These are phyloP conservation scores for Quercus lobata DNA, from an alignment of 331 rosid species.

Conservation along the genomic window DNA sequence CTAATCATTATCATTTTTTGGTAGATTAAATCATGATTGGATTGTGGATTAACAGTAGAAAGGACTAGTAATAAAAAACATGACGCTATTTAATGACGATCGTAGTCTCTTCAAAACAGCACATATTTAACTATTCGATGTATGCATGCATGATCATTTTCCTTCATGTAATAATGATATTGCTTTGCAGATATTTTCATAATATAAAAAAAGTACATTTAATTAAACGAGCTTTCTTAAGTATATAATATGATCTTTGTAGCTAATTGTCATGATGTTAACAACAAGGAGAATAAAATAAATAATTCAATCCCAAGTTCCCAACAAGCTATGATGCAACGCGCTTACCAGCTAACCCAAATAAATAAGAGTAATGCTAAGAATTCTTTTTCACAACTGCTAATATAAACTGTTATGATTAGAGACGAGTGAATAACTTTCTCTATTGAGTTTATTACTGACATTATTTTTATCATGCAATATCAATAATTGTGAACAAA, in stretches of 20 bases:
- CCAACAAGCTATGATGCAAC: neutral
- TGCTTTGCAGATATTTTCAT: neutral
- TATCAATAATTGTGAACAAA: too few relatives aligned
- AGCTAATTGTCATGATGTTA: neutral
- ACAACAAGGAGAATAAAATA: neutral
- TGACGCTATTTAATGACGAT: neutral
- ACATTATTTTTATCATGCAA: too few relatives aligned
- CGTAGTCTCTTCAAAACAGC: constrained; percentile 1
- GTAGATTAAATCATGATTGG: constrained; percentile 18
- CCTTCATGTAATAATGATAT: constrained; percentile 12
- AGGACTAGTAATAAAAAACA: neutral
- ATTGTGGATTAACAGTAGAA: constrained; percentile 5
- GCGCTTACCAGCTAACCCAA: neutral
- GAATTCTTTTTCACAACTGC: too few relatives aligned
- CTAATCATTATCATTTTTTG: neutral
- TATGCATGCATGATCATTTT: constrained; percentile 1
- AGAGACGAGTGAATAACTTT: too few relatives aligned
- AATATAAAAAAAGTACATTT: neutral
- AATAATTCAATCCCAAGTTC: neutral
- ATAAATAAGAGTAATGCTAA: neutral
- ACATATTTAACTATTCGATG: neutral
- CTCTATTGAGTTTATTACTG: too few relatives aligned
- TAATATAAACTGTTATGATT: too few relatives aligned
- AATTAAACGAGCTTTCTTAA: neutral
- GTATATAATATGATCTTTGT: neutral